phyloP scores from a whole-genome alignment of 2,329 filamentous ascomycete genomes.

The Ceratocystis ficicola region DNA sequence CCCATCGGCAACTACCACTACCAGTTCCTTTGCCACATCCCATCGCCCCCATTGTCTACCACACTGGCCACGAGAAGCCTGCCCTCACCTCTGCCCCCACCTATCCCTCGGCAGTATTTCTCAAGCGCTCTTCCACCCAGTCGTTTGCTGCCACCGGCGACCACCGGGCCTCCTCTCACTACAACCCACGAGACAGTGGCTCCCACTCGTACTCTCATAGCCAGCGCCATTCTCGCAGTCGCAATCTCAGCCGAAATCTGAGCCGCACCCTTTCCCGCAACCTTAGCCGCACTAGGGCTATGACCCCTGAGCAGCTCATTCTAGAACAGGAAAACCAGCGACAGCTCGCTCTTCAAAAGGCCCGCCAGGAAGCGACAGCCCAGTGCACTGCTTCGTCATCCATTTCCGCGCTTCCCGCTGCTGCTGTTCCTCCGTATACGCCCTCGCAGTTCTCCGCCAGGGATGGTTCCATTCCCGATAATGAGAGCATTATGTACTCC shows the following conservation, averaged over 20 bases:
- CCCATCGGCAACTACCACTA: background rate
- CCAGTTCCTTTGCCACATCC: background rate
- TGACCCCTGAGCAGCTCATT: background rate
- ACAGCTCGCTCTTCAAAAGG: constrained; percentile 16
- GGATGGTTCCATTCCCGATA: constrained; percentile 7
- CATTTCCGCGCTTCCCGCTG: background rate
- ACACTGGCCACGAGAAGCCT: constrained; percentile 8
- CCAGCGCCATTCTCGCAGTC: constrained; percentile 11
- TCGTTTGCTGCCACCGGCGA: background rate
- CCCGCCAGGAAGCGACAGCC: constrained; percentile 6
- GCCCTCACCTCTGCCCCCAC: constrained; percentile 1
- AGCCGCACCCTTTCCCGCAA: constrained; percentile 3
- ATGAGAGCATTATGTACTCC: constrained; percentile 14
- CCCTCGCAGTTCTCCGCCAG: background rate
- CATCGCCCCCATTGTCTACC: background rate
- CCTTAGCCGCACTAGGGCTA: constrained; percentile 8
- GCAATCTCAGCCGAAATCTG: constrained; percentile 6
- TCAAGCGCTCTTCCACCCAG: constrained; percentile 15
- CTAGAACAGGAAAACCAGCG: constrained; percentile 17
- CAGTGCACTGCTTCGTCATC: background rate
- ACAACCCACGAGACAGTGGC: background rate
- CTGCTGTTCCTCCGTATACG: background rate
- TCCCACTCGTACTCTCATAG: constrained; percentile 1
- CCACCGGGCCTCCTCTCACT: constrained; percentile 1
- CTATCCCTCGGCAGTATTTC: constrained; percentile 10